Percentiles rank a stretch among this genome's conserved stretches.
Conservation (phyloP, 495 filamentous ascomycete species). For the Hypoxylon rickii region DNA sequence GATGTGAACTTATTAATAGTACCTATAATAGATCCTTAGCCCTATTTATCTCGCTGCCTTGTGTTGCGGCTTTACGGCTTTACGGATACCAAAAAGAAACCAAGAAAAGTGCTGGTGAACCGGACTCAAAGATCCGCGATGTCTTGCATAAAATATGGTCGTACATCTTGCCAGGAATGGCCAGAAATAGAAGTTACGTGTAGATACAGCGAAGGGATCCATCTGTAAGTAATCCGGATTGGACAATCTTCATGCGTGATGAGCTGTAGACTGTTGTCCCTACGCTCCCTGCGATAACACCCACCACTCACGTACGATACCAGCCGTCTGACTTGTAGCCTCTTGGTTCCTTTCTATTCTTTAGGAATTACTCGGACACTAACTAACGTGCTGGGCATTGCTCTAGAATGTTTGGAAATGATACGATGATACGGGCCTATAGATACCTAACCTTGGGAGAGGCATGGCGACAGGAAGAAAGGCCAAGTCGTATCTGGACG, state of each 20-base stretch:
- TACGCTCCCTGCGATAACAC: too few relatives aligned
- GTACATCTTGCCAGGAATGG: constrained; percentile 24
- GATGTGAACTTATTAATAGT: too few relatives aligned
- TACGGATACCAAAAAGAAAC: too few relatives aligned
- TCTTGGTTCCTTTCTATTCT: not conserved
- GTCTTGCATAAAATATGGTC: constrained; percentile 32
- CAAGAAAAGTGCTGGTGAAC: constrained; percentile 13
- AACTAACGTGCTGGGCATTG: not conserved
- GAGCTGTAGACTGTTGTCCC: constrained; percentile 35
- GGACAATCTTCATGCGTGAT: constrained; percentile 46
- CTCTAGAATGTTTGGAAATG: not conserved
- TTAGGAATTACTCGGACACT: not conserved
- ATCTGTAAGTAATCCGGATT: constrained; percentile 31
- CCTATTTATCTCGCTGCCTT: too few relatives aligned
- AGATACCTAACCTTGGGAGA: too few relatives aligned
- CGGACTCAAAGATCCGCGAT: constrained; percentile 24
- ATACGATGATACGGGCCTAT: too few relatives aligned
- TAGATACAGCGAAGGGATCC: constrained; percentile 14
- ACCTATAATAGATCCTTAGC: too few relatives aligned
- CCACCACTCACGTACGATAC: constrained; percentile 8
- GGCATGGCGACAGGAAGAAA: too few relatives aligned
- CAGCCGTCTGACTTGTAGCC: constrained; percentile 1
- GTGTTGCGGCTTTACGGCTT: too few relatives aligned
- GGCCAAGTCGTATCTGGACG: too few relatives aligned
- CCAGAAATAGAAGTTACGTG: constrained; percentile 14